phyloP scores from a whole-genome alignment of 1,284 basidiomycete genomes.

The Pseudomicrostroma phylloplanum region DNA sequence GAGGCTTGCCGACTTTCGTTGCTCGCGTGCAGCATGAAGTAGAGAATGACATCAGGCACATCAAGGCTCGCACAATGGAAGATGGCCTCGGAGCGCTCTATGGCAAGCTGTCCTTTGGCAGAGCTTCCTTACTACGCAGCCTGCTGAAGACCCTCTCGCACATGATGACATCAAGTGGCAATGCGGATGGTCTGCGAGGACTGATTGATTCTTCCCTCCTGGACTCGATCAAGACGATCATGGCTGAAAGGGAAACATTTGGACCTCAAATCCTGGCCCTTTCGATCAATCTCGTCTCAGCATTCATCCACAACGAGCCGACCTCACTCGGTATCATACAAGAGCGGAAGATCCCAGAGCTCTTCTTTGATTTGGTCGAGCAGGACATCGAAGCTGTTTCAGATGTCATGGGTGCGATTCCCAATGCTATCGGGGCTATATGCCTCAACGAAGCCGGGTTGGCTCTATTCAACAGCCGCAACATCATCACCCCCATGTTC shows the following conservation, averaged over 20 bases:
- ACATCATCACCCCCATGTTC: constrained; percentile 77
- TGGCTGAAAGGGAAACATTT: constrained; percentile 74
- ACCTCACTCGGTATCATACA: constrained; percentile 88
- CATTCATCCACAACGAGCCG: constrained; percentile 97
- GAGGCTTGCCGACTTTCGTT: constrained; percentile 79
- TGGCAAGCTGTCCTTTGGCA: constrained; percentile 44
- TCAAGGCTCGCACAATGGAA: constrained; percentile 54
- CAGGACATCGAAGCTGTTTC: constrained; percentile 63
- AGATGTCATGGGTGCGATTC: constrained; percentile 81
- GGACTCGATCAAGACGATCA: constrained; percentile 78
- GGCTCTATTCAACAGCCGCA: constrained; percentile 66
- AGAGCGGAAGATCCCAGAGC: constrained; percentile 81
- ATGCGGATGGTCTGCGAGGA: constrained; percentile 82
- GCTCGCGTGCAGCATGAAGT: constrained; percentile 64
- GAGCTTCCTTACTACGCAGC: constrained; percentile 67
- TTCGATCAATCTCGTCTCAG: constrained; percentile 90
- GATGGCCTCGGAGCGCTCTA: constrained; percentile 26
- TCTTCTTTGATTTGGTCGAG: constrained; percentile 80
- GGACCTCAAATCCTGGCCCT: constrained; percentile 74
- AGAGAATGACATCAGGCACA: constrained; percentile 44
- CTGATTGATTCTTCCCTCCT: constrained; percentile 85
- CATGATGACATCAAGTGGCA: constrained; percentile 89
- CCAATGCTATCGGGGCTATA: constrained; percentile 91
- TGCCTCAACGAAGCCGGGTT: constrained; percentile 89
- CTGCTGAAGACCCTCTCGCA: constrained; percentile 87